Evolutionary conservation across 768 basidiomycete genomes (phyloP).

Genomic region (Leucosporidium yakuticum): DNA sequence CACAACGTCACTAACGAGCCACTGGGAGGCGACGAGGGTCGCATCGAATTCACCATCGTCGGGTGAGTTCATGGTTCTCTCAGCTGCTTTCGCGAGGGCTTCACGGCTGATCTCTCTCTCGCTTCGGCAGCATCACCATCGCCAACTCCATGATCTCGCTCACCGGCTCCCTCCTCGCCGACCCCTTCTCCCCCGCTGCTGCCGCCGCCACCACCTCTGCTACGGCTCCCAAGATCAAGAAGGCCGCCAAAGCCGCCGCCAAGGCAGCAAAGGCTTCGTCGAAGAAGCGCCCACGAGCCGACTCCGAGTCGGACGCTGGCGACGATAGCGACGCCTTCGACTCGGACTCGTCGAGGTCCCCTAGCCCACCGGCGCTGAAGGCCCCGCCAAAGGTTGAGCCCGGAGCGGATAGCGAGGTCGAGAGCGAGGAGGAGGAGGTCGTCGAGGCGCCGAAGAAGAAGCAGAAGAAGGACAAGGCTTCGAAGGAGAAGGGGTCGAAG

Average conservation of each 20-base stretch:
- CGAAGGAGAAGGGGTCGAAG: constrained; percentile 30
- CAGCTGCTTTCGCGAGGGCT: no score
- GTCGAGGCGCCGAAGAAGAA: constrained; percentile 17
- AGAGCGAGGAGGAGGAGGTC: constrained; percentile 22
- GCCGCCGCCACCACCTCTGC: background rate
- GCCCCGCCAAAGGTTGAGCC: constrained; percentile 32
- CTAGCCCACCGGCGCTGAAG: background rate
- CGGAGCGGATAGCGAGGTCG: constrained; percentile 27
- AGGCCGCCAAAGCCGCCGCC: background rate
- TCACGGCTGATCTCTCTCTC: background rate
- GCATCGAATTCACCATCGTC: constrained; percentile 55
- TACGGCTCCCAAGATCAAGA: background rate
- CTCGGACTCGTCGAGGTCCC: no score
- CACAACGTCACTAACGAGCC: constrained; percentile 42
- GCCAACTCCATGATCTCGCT: constrained; percentile 38
- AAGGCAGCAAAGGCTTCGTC: background rate
- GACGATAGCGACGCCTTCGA: background rate
- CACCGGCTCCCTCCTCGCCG: constrained; percentile 38
- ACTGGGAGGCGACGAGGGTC: constrained; percentile 44
- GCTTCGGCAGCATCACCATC: constrained; percentile 32
- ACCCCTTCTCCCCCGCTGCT: constrained; percentile 29
- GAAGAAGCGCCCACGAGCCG: constrained; percentile 16
- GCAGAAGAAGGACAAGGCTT: constrained; percentile 36
- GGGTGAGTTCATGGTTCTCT: constrained; percentile 34
- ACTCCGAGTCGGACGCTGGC: background rate